phyloP scores from a whole-genome alignment of 2,329 filamentous ascomycete species.

The Aquanectria penicillioides region DNA sequence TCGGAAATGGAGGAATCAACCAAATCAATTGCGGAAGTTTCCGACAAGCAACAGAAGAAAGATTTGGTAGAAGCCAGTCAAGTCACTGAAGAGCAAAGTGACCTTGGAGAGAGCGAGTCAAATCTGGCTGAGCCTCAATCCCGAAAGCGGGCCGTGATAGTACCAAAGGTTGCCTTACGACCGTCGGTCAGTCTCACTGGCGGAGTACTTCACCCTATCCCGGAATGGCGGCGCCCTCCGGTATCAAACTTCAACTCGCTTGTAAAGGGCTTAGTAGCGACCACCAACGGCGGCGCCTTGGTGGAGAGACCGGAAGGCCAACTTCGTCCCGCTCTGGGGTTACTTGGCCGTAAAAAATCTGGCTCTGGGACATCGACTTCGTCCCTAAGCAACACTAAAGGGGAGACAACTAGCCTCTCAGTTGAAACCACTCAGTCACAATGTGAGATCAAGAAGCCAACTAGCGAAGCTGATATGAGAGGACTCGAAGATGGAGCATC shows the following conservation, averaged over 20 bases:
- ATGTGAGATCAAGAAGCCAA: neutral
- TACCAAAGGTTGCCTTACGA: constrained; percentile 29
- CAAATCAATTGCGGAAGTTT: neutral
- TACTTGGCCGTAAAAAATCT: constrained; percentile 21
- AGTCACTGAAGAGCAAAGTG: constrained; percentile 1
- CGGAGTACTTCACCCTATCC: constrained; percentile 28
- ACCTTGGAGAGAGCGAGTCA: neutral
- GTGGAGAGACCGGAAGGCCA: constrained; percentile 35
- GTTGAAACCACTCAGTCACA: neutral
- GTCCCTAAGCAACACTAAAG: constrained; percentile 19
- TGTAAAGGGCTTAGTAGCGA: constrained; percentile 17
- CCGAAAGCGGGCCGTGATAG: constrained; percentile 26
- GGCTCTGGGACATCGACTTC: constrained; percentile 24
- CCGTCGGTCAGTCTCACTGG: constrained; percentile 38
- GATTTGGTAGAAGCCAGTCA: neutral
- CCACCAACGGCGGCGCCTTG: constrained; percentile 30
- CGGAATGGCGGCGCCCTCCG: constrained; percentile 38
- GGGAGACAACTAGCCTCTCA: constrained; percentile 5
- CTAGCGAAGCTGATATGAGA: neutral
- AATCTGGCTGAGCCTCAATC: constrained; percentile 13
- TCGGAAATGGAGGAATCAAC: constrained; percentile 21
- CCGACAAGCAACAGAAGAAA: constrained; percentile 7
- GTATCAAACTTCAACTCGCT: constrained; percentile 31
- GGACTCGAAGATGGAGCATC: neutral
- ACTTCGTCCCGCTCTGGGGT: constrained; percentile 32